Evolutionary conservation across 2,329 filamentous ascomycete genomes (phyloP).

Genomic region (Fusarium temperatum): DNA sequence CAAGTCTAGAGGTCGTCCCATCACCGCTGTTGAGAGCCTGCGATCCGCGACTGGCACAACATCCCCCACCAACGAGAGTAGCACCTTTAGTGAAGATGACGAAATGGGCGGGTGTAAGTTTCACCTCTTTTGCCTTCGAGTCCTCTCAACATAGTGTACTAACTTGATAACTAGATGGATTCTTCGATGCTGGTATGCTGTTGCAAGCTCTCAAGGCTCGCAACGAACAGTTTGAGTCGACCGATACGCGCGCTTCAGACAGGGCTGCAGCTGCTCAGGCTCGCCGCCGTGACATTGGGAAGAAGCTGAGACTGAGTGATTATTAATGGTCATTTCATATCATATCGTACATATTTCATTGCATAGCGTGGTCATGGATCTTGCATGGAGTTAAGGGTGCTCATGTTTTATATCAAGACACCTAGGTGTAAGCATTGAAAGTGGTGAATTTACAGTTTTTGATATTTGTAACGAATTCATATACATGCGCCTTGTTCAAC

Average conservation of each 20-base stretch:
- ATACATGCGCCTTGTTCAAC: background rate
- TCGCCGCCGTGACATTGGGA: constrained; percentile 73
- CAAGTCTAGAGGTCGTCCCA: constrained; percentile 78
- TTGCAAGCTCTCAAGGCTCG: constrained; percentile 85
- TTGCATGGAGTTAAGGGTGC: constrained; percentile 33
- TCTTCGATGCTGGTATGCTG: constrained; percentile 97
- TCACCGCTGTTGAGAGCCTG: constrained; percentile 65
- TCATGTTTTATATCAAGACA: constrained; percentile 14
- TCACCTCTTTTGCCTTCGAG: background rate
- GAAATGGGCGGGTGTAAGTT: constrained; percentile 91
- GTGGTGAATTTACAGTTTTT: background rate
- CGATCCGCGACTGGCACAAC: constrained; percentile 58
- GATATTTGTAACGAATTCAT: background rate
- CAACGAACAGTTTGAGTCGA: constrained; percentile 61
- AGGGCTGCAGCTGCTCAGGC: constrained; percentile 68
- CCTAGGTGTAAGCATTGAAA: background rate
- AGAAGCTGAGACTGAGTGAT: constrained; percentile 76
- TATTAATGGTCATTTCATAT: constrained; percentile 59
- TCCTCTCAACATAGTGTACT: constrained; percentile 31
- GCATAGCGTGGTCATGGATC: constrained; percentile 20
- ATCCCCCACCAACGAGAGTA: constrained; percentile 74
- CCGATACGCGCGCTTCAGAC: constrained; percentile 64
- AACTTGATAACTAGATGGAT: constrained; percentile 75
- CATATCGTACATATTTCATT: background rate
- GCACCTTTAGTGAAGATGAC: constrained; percentile 81